Percentiles rank a stretch among this genome's conserved stretches.
Evolutionary conservation across 306 rosid genomes (phyloP).

Genomic region (Sicyos edulis): DNA sequence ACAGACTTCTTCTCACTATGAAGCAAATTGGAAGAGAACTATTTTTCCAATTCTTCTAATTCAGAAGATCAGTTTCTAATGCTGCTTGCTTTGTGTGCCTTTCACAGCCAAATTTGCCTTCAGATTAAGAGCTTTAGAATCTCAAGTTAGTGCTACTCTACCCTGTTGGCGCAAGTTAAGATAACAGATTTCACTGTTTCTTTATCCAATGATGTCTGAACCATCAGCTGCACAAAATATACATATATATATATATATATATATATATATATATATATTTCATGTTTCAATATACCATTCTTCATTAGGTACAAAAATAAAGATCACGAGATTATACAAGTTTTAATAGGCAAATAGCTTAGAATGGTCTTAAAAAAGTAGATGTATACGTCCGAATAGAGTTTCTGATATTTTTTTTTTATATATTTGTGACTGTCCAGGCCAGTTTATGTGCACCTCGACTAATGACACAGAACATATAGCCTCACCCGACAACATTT

Average conservation of each 20-base stretch:
- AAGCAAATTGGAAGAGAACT: constrained; percentile 8
- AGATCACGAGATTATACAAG: background rate
- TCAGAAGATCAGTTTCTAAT: background rate
- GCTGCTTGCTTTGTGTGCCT: background rate
- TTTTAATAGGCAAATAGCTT: background rate
- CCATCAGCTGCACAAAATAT: constrained; percentile 64
- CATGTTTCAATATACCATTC: background rate
- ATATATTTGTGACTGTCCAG: no score
- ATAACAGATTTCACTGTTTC: constrained; percentile 70
- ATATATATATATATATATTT: constrained; percentile 17
- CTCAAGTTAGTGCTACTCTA: constrained; percentile 36
- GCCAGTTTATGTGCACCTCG: no score
- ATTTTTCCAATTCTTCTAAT: constrained; percentile 1
- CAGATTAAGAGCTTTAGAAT: background rate
- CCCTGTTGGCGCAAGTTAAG: constrained; percentile 58
- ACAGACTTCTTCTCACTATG: constrained; percentile 5
- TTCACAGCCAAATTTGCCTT: background rate
- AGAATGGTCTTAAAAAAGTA: background rate
- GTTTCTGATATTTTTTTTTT: no score
- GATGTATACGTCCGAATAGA: no score
- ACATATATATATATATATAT: no score
- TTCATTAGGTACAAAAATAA: background rate
- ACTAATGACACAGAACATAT: no score
- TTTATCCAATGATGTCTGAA: constrained; percentile 64
- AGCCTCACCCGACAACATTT: no score